A percentile compares a stretch with the other conserved stretches of the same genome.
These are phyloP conservation scores for Suillus subluteus DNA, from an alignment of 768 basidiomycete genomes.

Conservation along the genomic window DNA sequence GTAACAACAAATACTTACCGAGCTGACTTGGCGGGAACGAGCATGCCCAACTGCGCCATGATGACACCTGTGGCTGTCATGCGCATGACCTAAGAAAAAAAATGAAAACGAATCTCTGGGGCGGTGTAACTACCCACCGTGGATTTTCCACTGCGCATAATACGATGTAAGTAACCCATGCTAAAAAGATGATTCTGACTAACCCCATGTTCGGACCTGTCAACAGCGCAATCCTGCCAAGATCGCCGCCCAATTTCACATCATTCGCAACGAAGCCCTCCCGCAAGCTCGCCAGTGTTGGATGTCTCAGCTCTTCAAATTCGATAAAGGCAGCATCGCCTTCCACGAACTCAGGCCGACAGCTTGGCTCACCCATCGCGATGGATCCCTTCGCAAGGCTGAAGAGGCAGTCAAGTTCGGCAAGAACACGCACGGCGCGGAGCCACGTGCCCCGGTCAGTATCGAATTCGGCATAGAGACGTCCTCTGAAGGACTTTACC, in stretches of 20 bases:
- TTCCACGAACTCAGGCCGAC: slow-evolving; percentile 87
- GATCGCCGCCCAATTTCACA: slow-evolving; percentile 79
- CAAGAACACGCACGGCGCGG: slow-evolving; percentile 80
- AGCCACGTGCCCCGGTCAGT: slow-evolving; percentile 80
- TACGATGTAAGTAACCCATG: not conserved
- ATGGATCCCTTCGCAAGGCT: slow-evolving; percentile 86
- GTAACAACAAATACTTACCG: slow-evolving; percentile 46
- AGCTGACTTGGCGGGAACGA: slow-evolving; percentile 85
- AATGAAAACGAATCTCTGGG: not conserved
- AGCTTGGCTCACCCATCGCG: slow-evolving; percentile 93
- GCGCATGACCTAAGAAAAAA: slow-evolving; percentile 66
- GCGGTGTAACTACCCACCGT: slow-evolving; percentile 47
- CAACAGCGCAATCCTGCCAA: slow-evolving; percentile 77
- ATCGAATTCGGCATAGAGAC: slow-evolving; percentile 82
- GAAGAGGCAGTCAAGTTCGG: slow-evolving; percentile 96
- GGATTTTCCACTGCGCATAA: slow-evolving; percentile 66
- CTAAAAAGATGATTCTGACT: slow-evolving; percentile 29
- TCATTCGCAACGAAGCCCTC: slow-evolving; percentile 93
- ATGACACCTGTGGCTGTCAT: slow-evolving; percentile 96
- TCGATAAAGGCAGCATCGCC: slow-evolving; percentile 80
- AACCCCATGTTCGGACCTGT: slow-evolving; percentile 94
- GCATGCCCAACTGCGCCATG: slow-evolving; percentile 96
- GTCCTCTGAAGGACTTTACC: slow-evolving; percentile 82
- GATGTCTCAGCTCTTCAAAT: slow-evolving; percentile 90
- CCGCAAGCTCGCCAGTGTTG: slow-evolving; percentile 70